Conservation (phyloP, 148 eudicot species). For the Rhododendron ferrugineum region DNA sequence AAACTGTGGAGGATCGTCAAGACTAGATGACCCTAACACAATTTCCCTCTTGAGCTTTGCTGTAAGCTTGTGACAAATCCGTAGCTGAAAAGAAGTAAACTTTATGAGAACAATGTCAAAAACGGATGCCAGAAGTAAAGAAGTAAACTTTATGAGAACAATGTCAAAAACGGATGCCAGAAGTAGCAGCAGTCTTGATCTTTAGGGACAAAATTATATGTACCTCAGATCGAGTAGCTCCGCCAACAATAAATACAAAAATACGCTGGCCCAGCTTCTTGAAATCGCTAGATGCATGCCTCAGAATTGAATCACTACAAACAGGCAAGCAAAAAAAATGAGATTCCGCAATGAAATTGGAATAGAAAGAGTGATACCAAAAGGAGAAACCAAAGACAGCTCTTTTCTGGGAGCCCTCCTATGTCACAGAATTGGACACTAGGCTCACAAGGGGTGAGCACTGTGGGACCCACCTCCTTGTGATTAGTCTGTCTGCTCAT, state of each 20-base stretch:
- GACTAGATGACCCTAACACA: conserved; percentile 82
- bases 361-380: background rate
- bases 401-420: background rate
- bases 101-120: background rate
- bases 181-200: background rate
- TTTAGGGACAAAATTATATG: background rate
- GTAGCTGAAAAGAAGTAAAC: conserved; percentile 42
- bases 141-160: background rate
- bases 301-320: conserved; percentile 75
- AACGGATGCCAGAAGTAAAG: background rate
- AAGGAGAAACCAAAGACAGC: background rate
- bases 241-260: conserved; percentile 89
- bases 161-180: background rate
- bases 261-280: conserved; percentile 82
- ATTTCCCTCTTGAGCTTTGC: conserved; percentile 79
- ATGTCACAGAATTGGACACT: background rate
- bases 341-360: background rate
- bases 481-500: background rate
- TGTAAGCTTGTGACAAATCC: conserved; percentile 81
- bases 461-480: background rate
- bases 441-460: background rate
- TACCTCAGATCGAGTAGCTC: conserved; percentile 96
- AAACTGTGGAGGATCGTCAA: conserved; percentile 87
- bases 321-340: background rate
- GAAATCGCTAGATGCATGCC: conserved; percentile 83